These are phyloP conservation scores for Orbilia quercus DNA, from an alignment of 2,329 filamentous ascomycete species.

Conservation along the genomic window DNA sequence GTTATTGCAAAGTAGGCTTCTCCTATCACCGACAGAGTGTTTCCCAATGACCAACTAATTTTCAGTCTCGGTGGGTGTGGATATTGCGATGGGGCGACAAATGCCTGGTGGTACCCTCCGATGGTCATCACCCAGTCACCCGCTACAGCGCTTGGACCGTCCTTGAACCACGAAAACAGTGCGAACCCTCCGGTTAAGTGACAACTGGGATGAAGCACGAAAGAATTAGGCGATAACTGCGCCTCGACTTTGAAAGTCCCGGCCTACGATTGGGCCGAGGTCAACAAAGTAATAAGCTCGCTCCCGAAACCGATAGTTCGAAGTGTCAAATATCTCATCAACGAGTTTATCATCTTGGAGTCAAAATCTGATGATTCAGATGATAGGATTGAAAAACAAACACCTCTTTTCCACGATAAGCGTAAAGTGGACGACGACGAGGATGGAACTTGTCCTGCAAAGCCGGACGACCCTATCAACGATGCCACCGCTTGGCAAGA, in stretches of 20 bases:
- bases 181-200: conserved; percentile 65
- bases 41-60: conserved; percentile 62
- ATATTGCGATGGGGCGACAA: conserved; percentile 61
- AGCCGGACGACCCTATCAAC: too few relatives aligned
- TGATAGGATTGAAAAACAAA: too few relatives aligned
- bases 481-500: too few relatives aligned
- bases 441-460: too few relatives aligned
- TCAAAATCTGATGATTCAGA: too few relatives aligned
- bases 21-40: conserved; percentile 62
- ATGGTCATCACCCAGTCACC: conserved; percentile 65
- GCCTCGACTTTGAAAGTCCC: conserved; percentile 64
- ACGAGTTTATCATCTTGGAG: too few relatives aligned
- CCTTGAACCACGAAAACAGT: conserved; percentile 63
- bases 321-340: too few relatives aligned
- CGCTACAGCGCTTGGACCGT: conserved; percentile 13
- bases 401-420: too few relatives aligned
- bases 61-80: conserved; percentile 63
- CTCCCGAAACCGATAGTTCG: too few relatives aligned
- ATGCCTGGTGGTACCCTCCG: conserved; percentile 65
- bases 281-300: too few relatives aligned
- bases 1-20: conserved; percentile 67
- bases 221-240: conserved; percentile 64
- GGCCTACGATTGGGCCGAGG: too few relatives aligned
- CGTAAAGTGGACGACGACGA: too few relatives aligned
- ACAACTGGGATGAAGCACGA: conserved; percentile 63